A percentile compares a stretch with the other conserved stretches of the same genome.
Evolutionary conservation across 208 protist genomes (phyloP).

Genomic region (Acanthamoeba divionensis): DNA sequence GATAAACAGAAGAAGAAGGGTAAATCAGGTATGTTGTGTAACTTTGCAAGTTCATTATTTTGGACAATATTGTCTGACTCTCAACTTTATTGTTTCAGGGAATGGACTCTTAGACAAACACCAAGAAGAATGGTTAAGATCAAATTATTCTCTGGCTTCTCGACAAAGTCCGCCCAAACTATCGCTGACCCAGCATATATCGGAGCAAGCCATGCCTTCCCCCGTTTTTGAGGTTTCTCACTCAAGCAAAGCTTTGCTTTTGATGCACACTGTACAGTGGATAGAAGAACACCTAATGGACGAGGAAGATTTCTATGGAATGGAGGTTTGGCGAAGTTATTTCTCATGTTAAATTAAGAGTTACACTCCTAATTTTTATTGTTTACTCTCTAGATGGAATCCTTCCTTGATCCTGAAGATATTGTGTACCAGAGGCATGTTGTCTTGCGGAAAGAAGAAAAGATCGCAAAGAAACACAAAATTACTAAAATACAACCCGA

Average conservation of each 20-base stretch:
- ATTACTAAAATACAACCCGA: no score
- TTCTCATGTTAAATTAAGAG: not conserved
- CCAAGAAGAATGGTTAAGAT: not conserved
- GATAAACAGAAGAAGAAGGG: not conserved
- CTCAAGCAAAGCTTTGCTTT: not conserved
- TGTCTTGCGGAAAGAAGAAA: no score
- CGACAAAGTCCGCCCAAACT: not conserved
- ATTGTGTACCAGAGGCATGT: conserved; percentile 7
- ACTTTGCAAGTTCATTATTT: no score
- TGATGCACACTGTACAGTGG: conserved; percentile 17
- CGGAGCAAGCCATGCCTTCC: not conserved
- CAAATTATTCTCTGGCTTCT: not conserved
- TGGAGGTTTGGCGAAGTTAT: not conserved
- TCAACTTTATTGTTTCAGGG: no score
- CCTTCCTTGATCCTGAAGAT: not conserved
- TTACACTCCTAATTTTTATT: not conserved
- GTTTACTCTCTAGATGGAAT: not conserved
- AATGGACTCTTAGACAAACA: conserved; percentile 8
- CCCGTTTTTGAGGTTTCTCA: not conserved
- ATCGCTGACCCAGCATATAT: not conserved
- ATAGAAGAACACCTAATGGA: not conserved
- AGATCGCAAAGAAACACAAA: no score
- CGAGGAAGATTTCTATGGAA: not conserved
- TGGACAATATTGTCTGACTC: no score
- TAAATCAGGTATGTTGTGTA: no score